Evolutionary conservation across 257 asterid species (phyloP), one percentile per base, ranked within the genome.

Genomic region (Solanum chmielewskii): DNA sequence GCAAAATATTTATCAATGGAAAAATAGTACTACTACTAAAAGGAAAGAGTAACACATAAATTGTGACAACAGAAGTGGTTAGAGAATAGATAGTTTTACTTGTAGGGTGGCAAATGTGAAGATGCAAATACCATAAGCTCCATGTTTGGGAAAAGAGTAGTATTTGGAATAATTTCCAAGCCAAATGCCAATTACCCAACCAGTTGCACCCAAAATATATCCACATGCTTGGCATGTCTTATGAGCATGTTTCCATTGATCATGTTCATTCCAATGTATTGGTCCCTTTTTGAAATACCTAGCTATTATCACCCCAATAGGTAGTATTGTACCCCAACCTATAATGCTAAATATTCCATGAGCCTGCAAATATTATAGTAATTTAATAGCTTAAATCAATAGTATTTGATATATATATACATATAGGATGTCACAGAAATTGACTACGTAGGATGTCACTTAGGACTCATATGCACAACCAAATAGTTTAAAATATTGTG

Each of bases 311-410:
- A 80, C 94, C 13, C 98, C 98, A 21, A 85, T 2, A 1, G 98
- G 98, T 16, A 95, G 16, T 11, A 93, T 76, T 27, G 88, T 89
- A 49, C 98, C 98, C 96, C 96, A 95, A 0, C 96, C 96, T 85
- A 89, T 88, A 23, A 92, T 89, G 90, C 92, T 95, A 27, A 95
- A 7, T 68, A 91, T 86, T 15, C 95, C 97, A 89, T 95, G 98
- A 47, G 74, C 90, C 98, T 95, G 89, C 44, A 90, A 84, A 12
- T 27, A 16, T 12, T 4, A 25, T 45, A 15, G 9, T 16, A 31
- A 70, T 31, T 64, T 64, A 64, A 4, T 21, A 0, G 29, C 15
- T 62, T n/a, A 10, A 62, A 62, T 23, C 11, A 23, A 62, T 10
- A 23, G 11, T 62, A 62, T 2, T 49, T 14, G 59, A 16, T 14